Evolutionary conservation across 208 protist species (phyloP).

Genomic region (Crithidia thermophila): DNA sequence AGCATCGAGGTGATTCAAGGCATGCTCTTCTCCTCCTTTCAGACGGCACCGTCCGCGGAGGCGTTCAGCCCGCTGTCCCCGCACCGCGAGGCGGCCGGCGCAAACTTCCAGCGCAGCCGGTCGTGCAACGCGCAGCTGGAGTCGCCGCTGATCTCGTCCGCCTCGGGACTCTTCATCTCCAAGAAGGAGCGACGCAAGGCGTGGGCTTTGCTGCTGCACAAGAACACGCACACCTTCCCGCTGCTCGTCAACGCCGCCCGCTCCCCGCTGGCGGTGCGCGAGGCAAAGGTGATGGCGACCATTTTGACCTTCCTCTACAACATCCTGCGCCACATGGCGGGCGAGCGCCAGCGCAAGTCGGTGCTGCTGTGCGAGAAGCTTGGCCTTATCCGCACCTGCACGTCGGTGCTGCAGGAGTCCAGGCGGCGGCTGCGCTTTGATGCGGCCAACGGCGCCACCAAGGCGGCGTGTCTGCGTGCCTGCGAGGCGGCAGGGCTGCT

Average conservation of each 20-base stretch:
- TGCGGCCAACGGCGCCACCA: neutral
- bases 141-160: neutral
- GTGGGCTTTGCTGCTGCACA: constrained; percentile 60
- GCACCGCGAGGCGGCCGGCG: constrained; percentile 1
- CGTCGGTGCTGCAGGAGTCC: constrained; percentile 37
- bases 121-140: constrained; percentile 18
- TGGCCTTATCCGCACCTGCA: constrained; percentile 45
- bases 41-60: constrained; percentile 9
- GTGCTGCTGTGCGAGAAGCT: constrained; percentile 57
- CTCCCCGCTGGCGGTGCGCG: constrained; percentile 38
- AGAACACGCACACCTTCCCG: constrained; percentile 55
- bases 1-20: constrained; percentile 21
- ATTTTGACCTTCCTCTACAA: constrained; percentile 77
- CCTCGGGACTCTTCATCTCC: constrained; percentile 17
- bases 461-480: constrained; percentile 19
- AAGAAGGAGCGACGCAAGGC: constrained; percentile 33
- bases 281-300: constrained; percentile 37
- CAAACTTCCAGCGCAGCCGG: constrained; percentile 19
- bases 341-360: constrained; percentile 37
- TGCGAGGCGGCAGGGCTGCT: constrained; percentile 52
- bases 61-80: constrained; percentile 2
- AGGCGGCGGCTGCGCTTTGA: constrained; percentile 20
- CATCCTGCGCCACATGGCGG: constrained; percentile 46
- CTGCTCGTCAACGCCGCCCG: constrained; percentile 52
- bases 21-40: constrained; percentile 33